Evolutionary conservation across 176 grass and related monocot genomes (phyloP).

Genomic region (Coix lacrymajobi): DNA sequence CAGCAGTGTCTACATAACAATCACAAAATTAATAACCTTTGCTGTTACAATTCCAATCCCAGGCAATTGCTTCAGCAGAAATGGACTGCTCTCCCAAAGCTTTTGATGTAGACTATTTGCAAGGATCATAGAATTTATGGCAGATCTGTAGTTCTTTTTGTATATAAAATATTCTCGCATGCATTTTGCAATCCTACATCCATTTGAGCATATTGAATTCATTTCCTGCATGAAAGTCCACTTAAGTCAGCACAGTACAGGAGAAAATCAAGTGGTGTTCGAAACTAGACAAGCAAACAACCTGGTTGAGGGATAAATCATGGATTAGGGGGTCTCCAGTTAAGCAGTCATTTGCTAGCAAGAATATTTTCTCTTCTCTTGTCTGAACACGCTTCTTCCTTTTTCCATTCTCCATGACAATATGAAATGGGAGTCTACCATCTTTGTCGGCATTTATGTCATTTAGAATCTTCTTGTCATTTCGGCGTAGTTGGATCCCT

Average conservation of each 20-base stretch:
- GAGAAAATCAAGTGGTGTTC: conserved; percentile 8
- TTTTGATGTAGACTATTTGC: conserved; percentile 80
- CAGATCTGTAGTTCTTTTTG: conserved; percentile 77
- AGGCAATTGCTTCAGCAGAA: conserved; percentile 88
- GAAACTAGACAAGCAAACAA: conserved; percentile 27
- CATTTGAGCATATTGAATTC: conserved; percentile 81
- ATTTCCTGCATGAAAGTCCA: conserved; percentile 56
- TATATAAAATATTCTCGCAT: conserved; percentile 91
- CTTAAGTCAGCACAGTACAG: conserved; percentile 7
- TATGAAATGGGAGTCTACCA: conserved; percentile 75
- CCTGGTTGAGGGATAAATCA: conserved; percentile 87
- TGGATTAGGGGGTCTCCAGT: conserved; percentile 81
- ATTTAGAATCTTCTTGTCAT: conserved; percentile 90
- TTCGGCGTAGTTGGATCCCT: conserved; percentile 97
- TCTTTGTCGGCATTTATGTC: conserved; percentile 86
- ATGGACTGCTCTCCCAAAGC: conserved; percentile 80
- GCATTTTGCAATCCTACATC: conserved; percentile 90
- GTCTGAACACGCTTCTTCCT: conserved; percentile 84
- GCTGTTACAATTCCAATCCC: conserved; percentile 95
- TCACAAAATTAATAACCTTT: conserved; percentile 55
- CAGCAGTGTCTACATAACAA: conserved; percentile 1
- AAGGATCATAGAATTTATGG: conserved; percentile 74
- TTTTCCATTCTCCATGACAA: conserved; percentile 71
- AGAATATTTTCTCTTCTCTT: conserved; percentile 95
- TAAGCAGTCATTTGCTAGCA: conserved; percentile 85